Conservation (phyloP, 2,329 filamentous ascomycete genomes). For the Phoma sp. region DNA sequence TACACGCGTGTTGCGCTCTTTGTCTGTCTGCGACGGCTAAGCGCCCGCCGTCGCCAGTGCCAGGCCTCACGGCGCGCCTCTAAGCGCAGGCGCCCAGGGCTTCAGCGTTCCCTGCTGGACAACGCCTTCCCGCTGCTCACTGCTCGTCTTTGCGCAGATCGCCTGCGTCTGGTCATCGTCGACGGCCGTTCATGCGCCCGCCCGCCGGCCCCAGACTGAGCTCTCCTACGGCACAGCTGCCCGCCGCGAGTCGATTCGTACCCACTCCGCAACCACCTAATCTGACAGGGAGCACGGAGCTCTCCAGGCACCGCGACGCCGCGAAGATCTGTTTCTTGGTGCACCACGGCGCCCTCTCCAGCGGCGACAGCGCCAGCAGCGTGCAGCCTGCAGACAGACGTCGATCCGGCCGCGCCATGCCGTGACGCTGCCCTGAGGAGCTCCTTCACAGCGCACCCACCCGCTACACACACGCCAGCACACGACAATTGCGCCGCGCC, state of each 20-base stretch:
- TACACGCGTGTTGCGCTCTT: constrained; percentile 1
- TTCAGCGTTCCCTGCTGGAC: neutral
- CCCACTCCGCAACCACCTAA: constrained; percentile 5
- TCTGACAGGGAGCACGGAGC: constrained; percentile 12
- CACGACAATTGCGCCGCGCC: constrained; percentile 40
- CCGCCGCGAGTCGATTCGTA: neutral
- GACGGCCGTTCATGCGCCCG: constrained; percentile 5
- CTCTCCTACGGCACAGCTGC: neutral
- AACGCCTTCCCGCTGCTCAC: neutral
- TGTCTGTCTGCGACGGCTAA: constrained; percentile 11
- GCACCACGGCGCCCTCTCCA: neutral
- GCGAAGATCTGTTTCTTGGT: neutral
- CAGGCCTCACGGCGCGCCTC: neutral
- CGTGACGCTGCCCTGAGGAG: constrained; percentile 35
- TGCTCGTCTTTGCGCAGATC: neutral
- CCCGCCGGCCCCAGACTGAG: constrained; percentile 7
- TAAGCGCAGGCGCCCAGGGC: neutral
- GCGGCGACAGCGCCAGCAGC: constrained; percentile 6
- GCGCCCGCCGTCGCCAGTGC: constrained; percentile 1
- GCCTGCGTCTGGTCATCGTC: neutral
- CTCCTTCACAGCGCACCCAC: constrained; percentile 19
- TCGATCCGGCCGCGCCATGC: constrained; percentile 29
- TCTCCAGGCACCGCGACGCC: neutral
- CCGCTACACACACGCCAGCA: constrained; percentile 21
- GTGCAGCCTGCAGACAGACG: neutral